phyloP scores from a whole-genome alignment of 1,139 yeast genomes.

The Yamadazyma atlantica region DNA sequence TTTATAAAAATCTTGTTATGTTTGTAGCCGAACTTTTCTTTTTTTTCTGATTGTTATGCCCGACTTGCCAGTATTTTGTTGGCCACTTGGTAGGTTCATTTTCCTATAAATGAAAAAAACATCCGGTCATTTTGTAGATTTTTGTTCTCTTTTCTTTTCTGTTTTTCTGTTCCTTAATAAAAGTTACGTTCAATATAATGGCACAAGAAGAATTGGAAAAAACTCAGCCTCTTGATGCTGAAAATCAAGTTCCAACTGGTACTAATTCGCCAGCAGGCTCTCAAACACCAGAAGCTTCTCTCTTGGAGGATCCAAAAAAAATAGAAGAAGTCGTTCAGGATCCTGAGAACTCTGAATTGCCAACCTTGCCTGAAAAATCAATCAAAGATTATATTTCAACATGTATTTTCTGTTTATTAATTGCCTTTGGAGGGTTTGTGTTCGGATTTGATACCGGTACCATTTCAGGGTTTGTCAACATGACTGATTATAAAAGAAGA shows the following conservation, averaged over 20 bases:
- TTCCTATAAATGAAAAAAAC: no score
- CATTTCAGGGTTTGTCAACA: slow-evolving; percentile 62
- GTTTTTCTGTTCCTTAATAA: not conserved
- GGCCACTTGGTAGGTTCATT: no score
- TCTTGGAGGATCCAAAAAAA: slow-evolving; percentile 1
- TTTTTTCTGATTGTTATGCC: not conserved
- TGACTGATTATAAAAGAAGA: slow-evolving; percentile 48
- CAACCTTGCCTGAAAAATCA: slow-evolving; percentile 21
- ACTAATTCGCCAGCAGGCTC: not conserved
- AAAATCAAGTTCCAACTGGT: not conserved
- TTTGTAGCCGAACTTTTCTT: not conserved
- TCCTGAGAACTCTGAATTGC: slow-evolving; percentile 9
- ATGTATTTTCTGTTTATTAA: slow-evolving; percentile 37
- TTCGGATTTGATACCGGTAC: slow-evolving; percentile 77
- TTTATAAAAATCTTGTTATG: slow-evolving; percentile 1
- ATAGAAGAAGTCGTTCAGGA: slow-evolving; percentile 5
- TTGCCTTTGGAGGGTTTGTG: slow-evolving; percentile 63
- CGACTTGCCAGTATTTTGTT: not conserved
- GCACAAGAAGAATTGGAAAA: not conserved
- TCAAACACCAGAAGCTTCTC: slow-evolving; percentile 4
- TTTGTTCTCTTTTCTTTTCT: not conserved
- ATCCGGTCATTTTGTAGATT: no score
- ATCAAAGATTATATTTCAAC: slow-evolving; percentile 30
- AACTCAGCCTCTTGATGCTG: not conserved
- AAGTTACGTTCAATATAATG: slow-evolving; percentile 1